phyloP scores from a whole-genome alignment of 495 filamentous ascomycete genomes.

The Glutinoglossum americanum region DNA sequence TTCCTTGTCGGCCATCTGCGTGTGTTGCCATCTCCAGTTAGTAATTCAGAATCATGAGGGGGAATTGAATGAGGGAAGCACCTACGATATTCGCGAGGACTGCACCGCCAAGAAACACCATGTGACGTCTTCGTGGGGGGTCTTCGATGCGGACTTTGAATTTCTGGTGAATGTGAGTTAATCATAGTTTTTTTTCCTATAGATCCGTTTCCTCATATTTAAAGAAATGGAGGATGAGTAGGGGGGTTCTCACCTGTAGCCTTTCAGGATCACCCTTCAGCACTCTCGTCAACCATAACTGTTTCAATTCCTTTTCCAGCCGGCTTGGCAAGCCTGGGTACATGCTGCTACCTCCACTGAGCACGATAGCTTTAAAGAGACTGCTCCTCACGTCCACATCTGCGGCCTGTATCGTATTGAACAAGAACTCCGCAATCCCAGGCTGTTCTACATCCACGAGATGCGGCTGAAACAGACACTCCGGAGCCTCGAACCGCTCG shows the following conservation, averaged over 20 bases:
- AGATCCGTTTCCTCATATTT: no score
- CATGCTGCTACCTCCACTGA: constrained; percentile 95
- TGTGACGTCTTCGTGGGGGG: constrained; percentile 83
- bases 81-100: constrained; percentile 83
- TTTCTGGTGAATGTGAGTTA: constrained; percentile 36
- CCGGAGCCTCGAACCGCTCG: constrained; percentile 92
- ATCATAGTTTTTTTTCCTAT: background rate
- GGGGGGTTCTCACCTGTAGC: constrained; percentile 55
- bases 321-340: constrained; percentile 88
- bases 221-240: no score
- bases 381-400: constrained; percentile 87
- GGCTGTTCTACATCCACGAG: constrained; percentile 94
- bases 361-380: constrained; percentile 90
- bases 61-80: constrained; percentile 4
- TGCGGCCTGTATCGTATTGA: constrained; percentile 92
- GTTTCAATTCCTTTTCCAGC: constrained; percentile 95
- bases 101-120: constrained; percentile 96
- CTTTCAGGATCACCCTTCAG: constrained; percentile 77
- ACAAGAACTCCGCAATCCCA: constrained; percentile 87
- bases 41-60: background rate
- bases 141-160: constrained; percentile 99
- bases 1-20: constrained; percentile 83
- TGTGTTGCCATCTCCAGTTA: constrained; percentile 4
- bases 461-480: constrained; percentile 97
- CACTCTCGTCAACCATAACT: constrained; percentile 89